phyloP scores from a whole-genome alignment of 441 rosid genomes.

The Adansonia grandidieri region DNA sequence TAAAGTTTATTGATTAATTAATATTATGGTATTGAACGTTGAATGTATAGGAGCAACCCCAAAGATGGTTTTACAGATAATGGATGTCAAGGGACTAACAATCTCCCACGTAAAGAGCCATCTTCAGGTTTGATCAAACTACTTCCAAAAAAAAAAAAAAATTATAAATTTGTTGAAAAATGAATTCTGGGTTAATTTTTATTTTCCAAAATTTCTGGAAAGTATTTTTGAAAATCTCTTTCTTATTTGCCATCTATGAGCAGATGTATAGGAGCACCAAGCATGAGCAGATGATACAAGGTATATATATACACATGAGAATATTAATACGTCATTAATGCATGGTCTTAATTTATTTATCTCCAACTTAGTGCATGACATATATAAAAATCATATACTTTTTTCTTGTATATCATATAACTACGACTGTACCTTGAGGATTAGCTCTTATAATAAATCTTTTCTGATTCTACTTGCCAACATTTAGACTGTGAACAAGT shows the following conservation, averaged over 20 bases:
- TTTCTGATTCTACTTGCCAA: background rate
- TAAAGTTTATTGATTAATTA: background rate
- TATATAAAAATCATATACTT: background rate
- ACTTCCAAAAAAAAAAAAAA: background rate
- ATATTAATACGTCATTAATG: background rate
- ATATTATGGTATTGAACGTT: background rate
- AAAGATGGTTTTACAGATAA: conserved; percentile 62
- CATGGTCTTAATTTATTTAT: background rate
- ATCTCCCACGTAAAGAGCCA: conserved; percentile 76
- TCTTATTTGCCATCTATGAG: conserved; percentile 17
- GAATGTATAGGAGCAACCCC: conserved; percentile 58
- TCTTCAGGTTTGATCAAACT: conserved; percentile 54
- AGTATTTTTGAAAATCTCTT: background rate
- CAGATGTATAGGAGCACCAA: conserved; percentile 84
- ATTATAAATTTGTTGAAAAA: background rate
- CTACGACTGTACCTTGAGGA: too few species aligned
- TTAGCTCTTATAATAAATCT: background rate
- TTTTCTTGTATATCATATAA: too few species aligned
- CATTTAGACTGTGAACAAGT: background rate
- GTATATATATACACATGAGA: conserved; percentile 38
- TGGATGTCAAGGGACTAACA: conserved; percentile 63
- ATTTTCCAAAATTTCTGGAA: background rate
- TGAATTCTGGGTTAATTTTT: background rate
- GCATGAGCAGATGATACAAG: conserved; percentile 76
- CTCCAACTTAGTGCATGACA: conserved; percentile 1